Percentiles rank a stretch among this genome's conserved stretches.
Conservation (phyloP, 1,139 yeast species). For the Candida dubliniensis region DNA sequence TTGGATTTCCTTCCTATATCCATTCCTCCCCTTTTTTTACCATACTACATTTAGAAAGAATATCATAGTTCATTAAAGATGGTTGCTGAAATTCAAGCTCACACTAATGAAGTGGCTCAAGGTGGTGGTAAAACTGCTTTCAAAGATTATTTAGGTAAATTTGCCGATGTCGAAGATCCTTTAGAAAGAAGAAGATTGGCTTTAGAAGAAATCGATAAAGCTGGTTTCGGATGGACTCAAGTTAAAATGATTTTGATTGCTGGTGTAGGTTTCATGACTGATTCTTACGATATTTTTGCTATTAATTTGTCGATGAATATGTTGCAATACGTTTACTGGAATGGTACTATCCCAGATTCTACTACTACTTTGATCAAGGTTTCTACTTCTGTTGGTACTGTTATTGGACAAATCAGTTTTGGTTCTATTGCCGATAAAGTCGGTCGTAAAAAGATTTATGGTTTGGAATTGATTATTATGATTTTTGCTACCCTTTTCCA, state of each 20-base stretch:
- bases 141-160: slow-evolving; percentile 81
- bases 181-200: slow-evolving; percentile 89
- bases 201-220: slow-evolving; percentile 82
- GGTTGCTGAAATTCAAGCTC: slow-evolving; percentile 4
- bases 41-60: neutral
- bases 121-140: slow-evolving; percentile 86
- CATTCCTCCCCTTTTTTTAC: neutral
- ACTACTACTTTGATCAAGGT: slow-evolving; percentile 77
- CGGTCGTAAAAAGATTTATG: slow-evolving; percentile 88
- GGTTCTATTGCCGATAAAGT: slow-evolving; percentile 82
- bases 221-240: slow-evolving; percentile 86
- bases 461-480: slow-evolving; percentile 82
- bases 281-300: slow-evolving; percentile 89
- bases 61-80: neutral
- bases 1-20: neutral
- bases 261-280: slow-evolving; percentile 93
- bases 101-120: slow-evolving; percentile 7
- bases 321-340: slow-evolving; percentile 77
- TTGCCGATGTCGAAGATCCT: slow-evolving; percentile 83
- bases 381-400: slow-evolving; percentile 92
- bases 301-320: slow-evolving; percentile 77
- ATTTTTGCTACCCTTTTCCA: slow-evolving; percentile 78
- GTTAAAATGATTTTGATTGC: slow-evolving; percentile 84
- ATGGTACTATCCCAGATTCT: slow-evolving; percentile 57
- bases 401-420: slow-evolving; percentile 84